Evolutionary conservation across 1,284 basidiomycete genomes (phyloP).

Genomic region (Ganoderma lucidum): DNA sequence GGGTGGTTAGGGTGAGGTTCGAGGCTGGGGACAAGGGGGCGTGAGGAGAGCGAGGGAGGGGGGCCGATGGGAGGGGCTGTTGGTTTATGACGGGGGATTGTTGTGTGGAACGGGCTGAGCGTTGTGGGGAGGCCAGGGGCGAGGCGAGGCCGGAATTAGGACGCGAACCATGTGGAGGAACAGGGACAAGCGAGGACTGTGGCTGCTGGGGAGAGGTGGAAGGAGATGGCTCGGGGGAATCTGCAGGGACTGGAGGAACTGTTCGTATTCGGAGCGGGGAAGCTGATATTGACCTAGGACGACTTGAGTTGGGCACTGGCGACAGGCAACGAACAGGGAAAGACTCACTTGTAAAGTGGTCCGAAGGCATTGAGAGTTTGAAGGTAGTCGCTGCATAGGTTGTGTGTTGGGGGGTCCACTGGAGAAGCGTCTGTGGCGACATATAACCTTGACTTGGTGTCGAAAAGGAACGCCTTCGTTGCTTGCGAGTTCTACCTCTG

Average conservation of each 20-base stretch:
- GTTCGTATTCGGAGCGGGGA: conserved; percentile 36
- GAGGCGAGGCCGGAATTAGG: conserved; percentile 23
- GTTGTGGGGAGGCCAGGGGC: conserved; percentile 16
- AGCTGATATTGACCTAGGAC: conserved; percentile 40
- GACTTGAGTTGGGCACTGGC: not conserved
- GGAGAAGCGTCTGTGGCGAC: conserved; percentile 94
- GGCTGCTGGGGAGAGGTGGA: conserved; percentile 26
- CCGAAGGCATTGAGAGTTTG: conserved; percentile 89
- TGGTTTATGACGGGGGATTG: conserved; percentile 9
- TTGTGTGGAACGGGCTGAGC: conserved; percentile 12
- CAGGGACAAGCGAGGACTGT: conserved; percentile 18
- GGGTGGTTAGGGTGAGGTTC: conserved; percentile 22
- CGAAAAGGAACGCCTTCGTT: conserved; percentile 94
- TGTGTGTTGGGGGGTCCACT: conserved; percentile 89
- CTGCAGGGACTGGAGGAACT: conserved; percentile 10
- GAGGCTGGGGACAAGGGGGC: not conserved
- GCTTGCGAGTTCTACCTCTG: conserved; percentile 81
- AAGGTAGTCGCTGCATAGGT: conserved; percentile 91
- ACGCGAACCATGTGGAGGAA: conserved; percentile 1
- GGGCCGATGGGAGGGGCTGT: conserved; percentile 17
- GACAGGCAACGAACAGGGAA: too few relatives aligned
- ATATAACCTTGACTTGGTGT: conserved; percentile 86
- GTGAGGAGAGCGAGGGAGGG: conserved; percentile 12
- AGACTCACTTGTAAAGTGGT: conserved; percentile 78
- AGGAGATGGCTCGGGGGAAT: conserved; percentile 23